A percentile compares a stretch with the other conserved stretches of the same genome.
Evolutionary conservation across 208 protist genomes (phyloP).

Genomic region (Wallacemonas sp.): DNA sequence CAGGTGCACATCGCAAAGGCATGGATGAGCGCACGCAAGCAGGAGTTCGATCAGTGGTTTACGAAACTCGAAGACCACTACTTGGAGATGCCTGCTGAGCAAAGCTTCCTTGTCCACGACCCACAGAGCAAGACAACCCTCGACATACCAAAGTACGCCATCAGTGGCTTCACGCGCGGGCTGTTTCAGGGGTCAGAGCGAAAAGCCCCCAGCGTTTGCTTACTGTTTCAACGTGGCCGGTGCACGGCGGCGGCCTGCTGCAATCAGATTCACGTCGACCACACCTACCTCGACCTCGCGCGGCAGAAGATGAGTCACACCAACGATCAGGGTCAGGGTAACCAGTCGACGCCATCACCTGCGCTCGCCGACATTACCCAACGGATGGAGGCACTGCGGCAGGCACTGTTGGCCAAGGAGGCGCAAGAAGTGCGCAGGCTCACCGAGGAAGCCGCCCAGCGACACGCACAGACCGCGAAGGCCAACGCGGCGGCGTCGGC

Average conservation of each 20-base stretch:
- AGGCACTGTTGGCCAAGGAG: constrained; percentile 19
- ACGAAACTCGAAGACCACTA: constrained; percentile 58
- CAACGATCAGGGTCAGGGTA: background rate
- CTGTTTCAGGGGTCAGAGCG: constrained; percentile 75
- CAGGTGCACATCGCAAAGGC: constrained; percentile 73
- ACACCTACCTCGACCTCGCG: constrained; percentile 42
- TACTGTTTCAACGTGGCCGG: constrained; percentile 78
- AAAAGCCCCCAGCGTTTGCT: constrained; percentile 78
- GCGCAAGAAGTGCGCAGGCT: constrained; percentile 9
- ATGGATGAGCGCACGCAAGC: constrained; percentile 76
- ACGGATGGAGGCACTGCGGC: constrained; percentile 31
- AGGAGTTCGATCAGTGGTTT: constrained; percentile 74
- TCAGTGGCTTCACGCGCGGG: constrained; percentile 70
- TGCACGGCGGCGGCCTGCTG: constrained; percentile 81
- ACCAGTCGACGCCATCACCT: constrained; percentile 8
- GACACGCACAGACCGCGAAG: constrained; percentile 10
- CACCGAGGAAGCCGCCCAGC: constrained; percentile 6
- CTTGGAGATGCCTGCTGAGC: constrained; percentile 37
- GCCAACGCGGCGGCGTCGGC: background rate
- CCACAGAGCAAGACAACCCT: constrained; percentile 65
- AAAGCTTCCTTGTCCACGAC: constrained; percentile 75
- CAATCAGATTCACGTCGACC: constrained; percentile 85
- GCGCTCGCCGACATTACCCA: constrained; percentile 1
- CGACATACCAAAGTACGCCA: constrained; percentile 64
- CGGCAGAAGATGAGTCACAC: constrained; percentile 14